These are phyloP conservation scores for Naganishia sp. DNA, from an alignment of 1,284 basidiomycete species.

Conservation along the genomic window DNA sequence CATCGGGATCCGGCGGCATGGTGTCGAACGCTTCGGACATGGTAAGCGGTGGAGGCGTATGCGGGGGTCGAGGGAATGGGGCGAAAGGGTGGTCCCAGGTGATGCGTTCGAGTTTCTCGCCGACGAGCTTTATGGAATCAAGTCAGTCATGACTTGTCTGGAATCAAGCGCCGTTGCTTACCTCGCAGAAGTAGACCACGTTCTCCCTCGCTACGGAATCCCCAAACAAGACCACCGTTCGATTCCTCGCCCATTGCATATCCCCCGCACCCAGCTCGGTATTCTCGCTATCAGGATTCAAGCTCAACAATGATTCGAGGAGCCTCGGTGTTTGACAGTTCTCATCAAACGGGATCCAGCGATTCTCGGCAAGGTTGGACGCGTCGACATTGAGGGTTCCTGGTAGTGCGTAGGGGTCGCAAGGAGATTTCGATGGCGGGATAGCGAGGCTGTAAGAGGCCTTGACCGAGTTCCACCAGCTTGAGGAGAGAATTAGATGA, in stretches of 20 bases:
- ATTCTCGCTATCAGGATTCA: no score
- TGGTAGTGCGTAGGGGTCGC: slow-evolving; percentile 15
- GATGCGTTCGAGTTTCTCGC: slow-evolving; percentile 6
- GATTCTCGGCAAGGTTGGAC: background rate
- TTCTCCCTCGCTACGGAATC: slow-evolving; percentile 22
- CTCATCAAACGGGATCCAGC: slow-evolving; percentile 6
- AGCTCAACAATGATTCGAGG: background rate
- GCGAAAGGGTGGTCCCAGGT: slow-evolving; percentile 10
- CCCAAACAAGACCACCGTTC: slow-evolving; percentile 13
- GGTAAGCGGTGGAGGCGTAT: slow-evolving; percentile 9
- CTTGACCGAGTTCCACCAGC: slow-evolving; percentile 1
- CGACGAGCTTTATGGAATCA: background rate
- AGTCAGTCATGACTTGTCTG: background rate
- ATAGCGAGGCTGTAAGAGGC: background rate
- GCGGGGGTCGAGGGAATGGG: slow-evolving; percentile 1
- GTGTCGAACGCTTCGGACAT: background rate
- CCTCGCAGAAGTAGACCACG: slow-evolving; percentile 21
- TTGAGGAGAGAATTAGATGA: background rate
- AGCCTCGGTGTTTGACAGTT: slow-evolving; percentile 6
- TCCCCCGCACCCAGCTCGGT: background rate
- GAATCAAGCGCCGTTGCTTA: background rate
- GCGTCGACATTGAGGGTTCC: slow-evolving; percentile 4
- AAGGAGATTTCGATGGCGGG: background rate
- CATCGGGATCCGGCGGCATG: slow-evolving; percentile 7
- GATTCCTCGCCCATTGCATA: slow-evolving; percentile 11